Percentiles rank a stretch among this genome's conserved stretches.
phyloP scores from a whole-genome alignment of 225 moss, liverwort and hornwort species.

The Sphagnum tenellum region DNA sequence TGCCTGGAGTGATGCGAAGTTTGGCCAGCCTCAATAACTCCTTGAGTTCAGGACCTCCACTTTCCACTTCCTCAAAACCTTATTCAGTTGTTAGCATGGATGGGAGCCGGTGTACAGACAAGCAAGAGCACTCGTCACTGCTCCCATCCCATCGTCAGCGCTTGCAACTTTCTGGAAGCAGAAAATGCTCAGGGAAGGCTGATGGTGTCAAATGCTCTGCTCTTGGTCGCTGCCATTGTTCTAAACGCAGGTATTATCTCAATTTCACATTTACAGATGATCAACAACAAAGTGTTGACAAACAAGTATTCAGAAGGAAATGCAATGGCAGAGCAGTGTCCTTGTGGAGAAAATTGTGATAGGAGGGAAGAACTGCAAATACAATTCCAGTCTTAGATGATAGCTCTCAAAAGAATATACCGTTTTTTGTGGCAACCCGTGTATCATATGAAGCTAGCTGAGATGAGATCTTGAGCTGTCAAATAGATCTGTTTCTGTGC shows the following conservation, averaged over 20 bases:
- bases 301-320: too few species aligned
- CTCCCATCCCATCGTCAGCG: conserved; percentile 16
- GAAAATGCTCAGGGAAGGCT: conserved; percentile 72
- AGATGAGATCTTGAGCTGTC: not conserved
- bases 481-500: not conserved
- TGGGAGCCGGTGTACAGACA: conserved; percentile 21
- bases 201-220: conserved; percentile 74
- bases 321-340: too few species aligned
- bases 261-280: not conserved
- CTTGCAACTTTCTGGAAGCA: not conserved
- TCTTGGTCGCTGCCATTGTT: conserved; percentile 84
- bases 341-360: not conserved
- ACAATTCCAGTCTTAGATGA: not conserved
- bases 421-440: too few species aligned
- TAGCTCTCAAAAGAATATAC: too few species aligned
- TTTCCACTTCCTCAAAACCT: conserved; percentile 27
- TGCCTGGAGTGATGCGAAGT: conserved; percentile 18
- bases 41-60: conserved; percentile 34
- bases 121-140: conserved; percentile 27
- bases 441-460: not conserved
- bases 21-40: conserved; percentile 47
- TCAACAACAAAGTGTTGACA: too few species aligned
- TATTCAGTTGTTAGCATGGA: conserved; percentile 40
- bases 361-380: not conserved
- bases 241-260: conserved; percentile 68